A percentile compares a stretch with the other conserved stretches of the same genome.
Conservation (phyloP, 108 stramenopile genomes). For the Nitzschia sp. region DNA sequence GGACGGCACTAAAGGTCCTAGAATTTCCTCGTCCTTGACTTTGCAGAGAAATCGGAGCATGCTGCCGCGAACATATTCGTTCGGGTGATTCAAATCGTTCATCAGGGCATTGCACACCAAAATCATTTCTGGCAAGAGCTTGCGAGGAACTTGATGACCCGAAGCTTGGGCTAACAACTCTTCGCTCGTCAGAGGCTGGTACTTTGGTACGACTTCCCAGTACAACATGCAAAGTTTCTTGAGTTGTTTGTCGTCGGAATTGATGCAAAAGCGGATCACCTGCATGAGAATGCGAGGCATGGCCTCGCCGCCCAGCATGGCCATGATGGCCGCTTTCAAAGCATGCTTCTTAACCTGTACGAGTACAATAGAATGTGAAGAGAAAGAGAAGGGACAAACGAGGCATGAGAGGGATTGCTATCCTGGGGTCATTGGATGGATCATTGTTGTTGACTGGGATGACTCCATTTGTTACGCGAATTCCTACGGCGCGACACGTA, state of each 20-base stretch:
- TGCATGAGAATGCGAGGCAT: slow-evolving; percentile 98
- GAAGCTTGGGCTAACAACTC: slow-evolving; percentile 69
- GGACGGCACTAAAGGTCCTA: slow-evolving; percentile 95
- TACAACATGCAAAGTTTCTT: slow-evolving; percentile 99
- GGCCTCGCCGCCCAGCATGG: slow-evolving; percentile 95
- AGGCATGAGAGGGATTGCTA: neutral
- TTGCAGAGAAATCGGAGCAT: slow-evolving; percentile 99
- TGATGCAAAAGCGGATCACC: slow-evolving; percentile 98
- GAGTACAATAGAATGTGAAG: neutral
- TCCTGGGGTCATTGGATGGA: slow-evolving; percentile 21
- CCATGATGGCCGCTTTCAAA: slow-evolving; percentile 97
- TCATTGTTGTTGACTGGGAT: slow-evolving; percentile 4
- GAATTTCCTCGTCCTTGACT: slow-evolving; percentile 95
- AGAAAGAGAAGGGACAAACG: neutral
- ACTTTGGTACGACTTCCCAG: slow-evolving; percentile 99
- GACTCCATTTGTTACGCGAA: neutral
- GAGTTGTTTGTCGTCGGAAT: slow-evolving; percentile 96
- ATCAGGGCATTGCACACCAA: slow-evolving; percentile 98
- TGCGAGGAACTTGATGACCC: slow-evolving; percentile 78
- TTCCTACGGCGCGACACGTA: slow-evolving; percentile 46
- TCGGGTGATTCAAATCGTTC: slow-evolving; percentile 98
- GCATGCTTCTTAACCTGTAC: slow-evolving; percentile 87
- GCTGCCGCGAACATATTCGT: slow-evolving; percentile 98
- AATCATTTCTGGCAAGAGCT: slow-evolving; percentile 98
- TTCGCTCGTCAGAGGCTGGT: slow-evolving; percentile 83